Evolutionary conservation across 2,329 filamentous ascomycete species (phyloP).

Genomic region (Fusarium chaquense): DNA sequence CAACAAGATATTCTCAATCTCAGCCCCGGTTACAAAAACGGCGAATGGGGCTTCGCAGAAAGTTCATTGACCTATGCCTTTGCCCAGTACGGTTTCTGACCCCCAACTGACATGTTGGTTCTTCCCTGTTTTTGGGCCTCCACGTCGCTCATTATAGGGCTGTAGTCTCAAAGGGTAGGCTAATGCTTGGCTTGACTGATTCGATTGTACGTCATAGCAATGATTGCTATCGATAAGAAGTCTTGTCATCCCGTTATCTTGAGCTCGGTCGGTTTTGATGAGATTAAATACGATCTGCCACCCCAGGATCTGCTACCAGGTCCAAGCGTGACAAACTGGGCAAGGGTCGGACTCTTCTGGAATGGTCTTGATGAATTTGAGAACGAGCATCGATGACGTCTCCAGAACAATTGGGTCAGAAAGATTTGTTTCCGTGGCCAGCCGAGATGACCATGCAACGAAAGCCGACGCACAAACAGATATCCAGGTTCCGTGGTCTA

Average conservation of each 20-base stretch:
- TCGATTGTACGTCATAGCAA: neutral
- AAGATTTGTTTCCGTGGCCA: neutral
- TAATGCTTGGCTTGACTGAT: neutral
- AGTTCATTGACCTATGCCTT: no score
- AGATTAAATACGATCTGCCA: neutral
- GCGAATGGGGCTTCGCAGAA: neutral
- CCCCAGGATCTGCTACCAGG: rapidly evolving
- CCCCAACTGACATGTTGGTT: neutral
- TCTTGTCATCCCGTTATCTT: neutral
- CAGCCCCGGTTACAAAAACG: neutral
- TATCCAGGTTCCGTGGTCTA: constrained; percentile 19
- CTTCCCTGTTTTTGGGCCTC: constrained; percentile 4
- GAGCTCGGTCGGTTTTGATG: neutral
- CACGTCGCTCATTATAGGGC: neutral
- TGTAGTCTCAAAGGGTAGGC: no score
- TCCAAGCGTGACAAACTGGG: neutral
- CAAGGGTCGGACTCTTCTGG: neutral
- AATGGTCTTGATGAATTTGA: neutral
- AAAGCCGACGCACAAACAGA: neutral
- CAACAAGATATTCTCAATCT: neutral
- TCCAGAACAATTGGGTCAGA: neutral
- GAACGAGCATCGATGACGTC: neutral
- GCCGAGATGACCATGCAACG: neutral
- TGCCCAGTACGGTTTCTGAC: neutral
- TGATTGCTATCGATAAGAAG: neutral